Evolutionary conservation across 768 basidiomycete species (phyloP).

Genomic region (Amanita fuliginea): DNA sequence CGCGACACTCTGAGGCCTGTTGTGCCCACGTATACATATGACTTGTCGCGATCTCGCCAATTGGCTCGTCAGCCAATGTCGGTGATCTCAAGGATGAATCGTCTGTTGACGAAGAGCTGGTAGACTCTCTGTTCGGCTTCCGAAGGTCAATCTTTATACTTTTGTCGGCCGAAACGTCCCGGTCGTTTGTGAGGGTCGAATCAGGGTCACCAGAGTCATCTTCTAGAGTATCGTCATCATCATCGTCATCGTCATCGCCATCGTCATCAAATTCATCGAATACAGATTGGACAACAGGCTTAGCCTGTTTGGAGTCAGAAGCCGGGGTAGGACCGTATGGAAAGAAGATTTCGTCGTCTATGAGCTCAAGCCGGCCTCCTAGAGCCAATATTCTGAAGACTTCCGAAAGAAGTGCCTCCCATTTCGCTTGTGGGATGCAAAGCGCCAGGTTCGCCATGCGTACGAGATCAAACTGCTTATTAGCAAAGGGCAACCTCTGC

Average conservation of each 20-base stretch:
- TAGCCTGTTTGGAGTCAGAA: conserved; percentile 7
- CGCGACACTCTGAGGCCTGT: conserved; percentile 26
- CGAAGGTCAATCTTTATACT: neutral
- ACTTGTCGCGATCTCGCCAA: neutral
- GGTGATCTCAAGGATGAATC: neutral
- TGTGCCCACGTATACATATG: conserved; percentile 22
- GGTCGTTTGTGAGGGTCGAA: neutral
- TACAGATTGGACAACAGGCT: conserved; percentile 6
- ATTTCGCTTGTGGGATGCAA: conserved; percentile 47
- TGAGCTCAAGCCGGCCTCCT: conserved; percentile 59
- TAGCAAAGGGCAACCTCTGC: conserved; percentile 48
- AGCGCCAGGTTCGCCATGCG: conserved; percentile 61
- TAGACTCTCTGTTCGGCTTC: neutral
- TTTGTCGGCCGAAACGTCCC: neutral
- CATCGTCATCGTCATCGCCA: conserved; percentile 11
- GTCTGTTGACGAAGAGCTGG: neutral
- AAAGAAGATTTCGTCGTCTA: conserved; percentile 64
- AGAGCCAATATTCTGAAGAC: conserved; percentile 47
- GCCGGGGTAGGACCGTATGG: conserved; percentile 31
- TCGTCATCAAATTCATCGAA: conserved; percentile 11
- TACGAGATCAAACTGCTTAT: conserved; percentile 58
- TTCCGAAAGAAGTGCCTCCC: conserved; percentile 52
- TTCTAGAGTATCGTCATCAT: conserved; percentile 9
- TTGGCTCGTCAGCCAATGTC: neutral
- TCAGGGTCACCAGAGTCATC: conserved; percentile 1